Evolutionary conservation across 1,284 basidiomycete genomes (phyloP), one percentile per base, ranked within the genome.

Genomic region (Puccinia novopanici): DNA sequence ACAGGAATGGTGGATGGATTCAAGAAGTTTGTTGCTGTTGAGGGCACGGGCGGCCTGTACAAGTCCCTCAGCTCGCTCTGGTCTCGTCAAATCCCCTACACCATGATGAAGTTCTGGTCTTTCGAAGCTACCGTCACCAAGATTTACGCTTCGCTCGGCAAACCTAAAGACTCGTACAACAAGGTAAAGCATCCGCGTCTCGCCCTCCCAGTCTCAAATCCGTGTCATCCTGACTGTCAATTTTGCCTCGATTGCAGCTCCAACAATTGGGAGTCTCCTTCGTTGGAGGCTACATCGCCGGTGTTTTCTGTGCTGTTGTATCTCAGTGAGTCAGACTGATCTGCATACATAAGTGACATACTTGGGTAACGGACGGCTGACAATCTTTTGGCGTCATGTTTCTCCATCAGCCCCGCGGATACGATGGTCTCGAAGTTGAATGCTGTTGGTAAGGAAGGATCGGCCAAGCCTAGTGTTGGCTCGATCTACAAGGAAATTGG

Each of bases 31-130:
- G 80, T 83, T 55, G 84, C 84, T 68, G 54, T 78, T 30, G 84
- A 85, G 40, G 84, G 84, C 61, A 82, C 83, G 75, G 84, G 84
- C 67, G 84, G 83, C 45, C 83, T 85, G 52, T 85, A 82, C 84
- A 85, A 84, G 82, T 85, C 84, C 27, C 84, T 85, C 57, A 83
- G 84, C 22, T 85, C 84, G 63, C 84, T 85, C 77, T 85, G 84
- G 84, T 83, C 83, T 19, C 83, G 84, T 76, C 84, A 85, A 82
- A 85, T 85, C 65, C 84, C 84, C 22, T 85, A 85, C 84, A 84
- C 84, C 55, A 82, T 82, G 68, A 82, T 81, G 75, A 81, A 80
- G 75, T 84, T 83, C 82, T 83, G 83, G 84, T 85, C 84, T 63
- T 85, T 85, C 83, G 84, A 85, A 81, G 84, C 84, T 52, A 84